These are phyloP conservation scores for Cyberlindnera meyerae DNA, from an alignment of 805 yeast genomes.

Conservation along the genomic window DNA sequence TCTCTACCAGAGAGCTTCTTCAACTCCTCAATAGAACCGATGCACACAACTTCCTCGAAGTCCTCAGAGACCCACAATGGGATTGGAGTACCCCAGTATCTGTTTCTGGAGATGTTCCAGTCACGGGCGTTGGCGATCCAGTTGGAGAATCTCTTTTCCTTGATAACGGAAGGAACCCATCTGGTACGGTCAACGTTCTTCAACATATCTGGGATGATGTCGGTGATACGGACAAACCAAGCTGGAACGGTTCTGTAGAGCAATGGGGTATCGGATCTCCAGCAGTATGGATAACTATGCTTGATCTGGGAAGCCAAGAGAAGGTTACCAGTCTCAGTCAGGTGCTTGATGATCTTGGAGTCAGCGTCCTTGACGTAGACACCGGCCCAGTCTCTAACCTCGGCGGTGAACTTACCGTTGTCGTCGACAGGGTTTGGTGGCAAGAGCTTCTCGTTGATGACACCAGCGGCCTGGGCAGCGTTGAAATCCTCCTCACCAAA, in stretches of 20 bases:
- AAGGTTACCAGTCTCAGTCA: constrained; percentile 73
- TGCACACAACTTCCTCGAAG: constrained; percentile 84
- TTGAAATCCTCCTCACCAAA: constrained; percentile 98
- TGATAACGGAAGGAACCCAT: constrained; percentile 91
- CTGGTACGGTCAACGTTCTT: constrained; percentile 77
- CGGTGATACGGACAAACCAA: constrained; percentile 92
- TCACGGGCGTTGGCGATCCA: constrained; percentile 99
- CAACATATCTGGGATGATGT: constrained; percentile 84
- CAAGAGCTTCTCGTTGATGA: constrained; percentile 58
- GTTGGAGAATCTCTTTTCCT: constrained; percentile 93
- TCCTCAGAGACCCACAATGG: constrained; percentile 98
- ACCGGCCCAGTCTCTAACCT: constrained; percentile 73
- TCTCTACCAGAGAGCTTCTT: constrained; percentile 75
- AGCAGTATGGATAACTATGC: constrained; percentile 98
- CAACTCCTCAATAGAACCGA: constrained; percentile 88
- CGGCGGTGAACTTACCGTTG: constrained; percentile 74
- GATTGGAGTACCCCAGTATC: constrained; percentile 99
- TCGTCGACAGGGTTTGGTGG: constrained; percentile 98
- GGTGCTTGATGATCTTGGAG: constrained; percentile 76
- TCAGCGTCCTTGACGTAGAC: constrained; percentile 94
- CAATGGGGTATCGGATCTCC: constrained; percentile 99
- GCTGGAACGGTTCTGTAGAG: constrained; percentile 96
- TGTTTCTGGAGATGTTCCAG: constrained; percentile 97
- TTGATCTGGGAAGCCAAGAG: constrained; percentile 76
- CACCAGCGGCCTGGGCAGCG: constrained; percentile 70